Base-by-base conservation (phyloP, 257 asterid genomes). In the Euphrasia confusa region DNA sequence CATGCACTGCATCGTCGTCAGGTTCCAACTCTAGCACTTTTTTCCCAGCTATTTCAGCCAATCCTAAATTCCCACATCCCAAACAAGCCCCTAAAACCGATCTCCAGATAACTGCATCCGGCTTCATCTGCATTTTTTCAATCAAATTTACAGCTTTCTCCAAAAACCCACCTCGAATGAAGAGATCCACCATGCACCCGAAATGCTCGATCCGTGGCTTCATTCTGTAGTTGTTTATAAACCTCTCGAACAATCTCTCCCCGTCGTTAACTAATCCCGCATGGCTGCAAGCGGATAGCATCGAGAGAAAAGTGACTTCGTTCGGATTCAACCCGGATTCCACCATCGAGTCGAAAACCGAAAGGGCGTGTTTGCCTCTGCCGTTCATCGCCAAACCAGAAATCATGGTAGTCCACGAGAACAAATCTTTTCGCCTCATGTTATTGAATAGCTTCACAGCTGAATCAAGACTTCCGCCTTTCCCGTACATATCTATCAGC, bases 71-170 rank as follows among this genome's bases (percentile, higher is more conserved):
- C 63, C 79, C 78, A 57, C 62, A 64, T 71, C 27, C 79, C 14
- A 74, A 56, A 78, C 87, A 82, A 79, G 86, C 83, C 71, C 74
- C 73, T 1, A 86, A 69, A 63, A 86, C 72, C 11, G 94, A 84
- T 73, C 83, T 84, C 94, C 96, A 86, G 62, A 89, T 86, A 4
- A 79, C 80, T 54, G 90, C 87, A 69, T 89, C 96, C 4, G 96
- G 84, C 57, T 77, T 79, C 82, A 84, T 69, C 3, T 94, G 94
- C 90, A 89, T 80, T 50, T 58, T 61, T 63, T 77, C 71, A 10
- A 82, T 81, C 74, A 89, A 44, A 24, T 5, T 13, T 18, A 71
- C 24, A 37, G 89, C 89, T 72, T 86, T 88, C 56, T 77, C 82
- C 54, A 84, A 39, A 62, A 49, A 60, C 18, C 95, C 94, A 8